A percentile compares a stretch with the other conserved stretches of the same genome.
Evolutionary conservation across 805 yeast genomes (phyloP).

Genomic region (Schizosaccharomyces octosporus): DNA sequence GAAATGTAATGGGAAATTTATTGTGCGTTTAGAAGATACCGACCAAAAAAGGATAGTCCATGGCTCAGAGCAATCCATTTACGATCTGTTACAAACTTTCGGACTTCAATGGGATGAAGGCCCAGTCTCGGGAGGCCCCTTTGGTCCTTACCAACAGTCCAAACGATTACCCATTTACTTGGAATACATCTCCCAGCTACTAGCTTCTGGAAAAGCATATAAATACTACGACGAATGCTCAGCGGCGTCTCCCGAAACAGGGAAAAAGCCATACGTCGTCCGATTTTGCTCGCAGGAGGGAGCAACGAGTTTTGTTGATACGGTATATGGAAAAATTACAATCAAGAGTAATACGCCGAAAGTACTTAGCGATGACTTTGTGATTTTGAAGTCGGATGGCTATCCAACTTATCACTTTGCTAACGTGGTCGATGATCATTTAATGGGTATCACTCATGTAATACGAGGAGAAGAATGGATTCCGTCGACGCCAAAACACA

Average conservation of each 20-base stretch:
- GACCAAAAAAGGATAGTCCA: slow-evolving; percentile 45
- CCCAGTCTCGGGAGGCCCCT: slow-evolving; percentile 18
- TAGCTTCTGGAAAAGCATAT: slow-evolving; percentile 42
- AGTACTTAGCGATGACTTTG: slow-evolving; percentile 64
- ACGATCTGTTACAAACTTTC: slow-evolving; percentile 55
- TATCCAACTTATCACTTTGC: slow-evolving; percentile 94
- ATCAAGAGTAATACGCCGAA: slow-evolving; percentile 48
- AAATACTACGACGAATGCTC: slow-evolving; percentile 35
- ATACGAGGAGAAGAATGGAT: slow-evolving; percentile 96
- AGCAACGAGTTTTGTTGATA: slow-evolving; percentile 45
- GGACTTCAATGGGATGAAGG: slow-evolving; percentile 54
- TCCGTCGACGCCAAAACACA: slow-evolving; percentile 83
- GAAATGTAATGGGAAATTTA: slow-evolving; percentile 54
- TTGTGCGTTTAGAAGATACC: slow-evolving; percentile 76
- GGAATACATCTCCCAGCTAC: slow-evolving; percentile 29
- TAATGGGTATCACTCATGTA: slow-evolving; percentile 82
- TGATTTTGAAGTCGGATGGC: slow-evolving; percentile 76
- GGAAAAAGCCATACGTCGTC: slow-evolving; percentile 26
- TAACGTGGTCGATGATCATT: slow-evolving; percentile 79
- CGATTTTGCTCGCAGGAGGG: slow-evolving; percentile 43
- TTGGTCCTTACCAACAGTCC: slow-evolving; percentile 68
- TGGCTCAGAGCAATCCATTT: slow-evolving; percentile 66
- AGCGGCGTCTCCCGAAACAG: slow-evolving; percentile 16
- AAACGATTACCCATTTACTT: slow-evolving; percentile 45
- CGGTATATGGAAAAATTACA: slow-evolving; percentile 58